Conservation (phyloP, 2,329 filamentous ascomycete species). For the Mycosphaerelloides madeirae region DNA sequence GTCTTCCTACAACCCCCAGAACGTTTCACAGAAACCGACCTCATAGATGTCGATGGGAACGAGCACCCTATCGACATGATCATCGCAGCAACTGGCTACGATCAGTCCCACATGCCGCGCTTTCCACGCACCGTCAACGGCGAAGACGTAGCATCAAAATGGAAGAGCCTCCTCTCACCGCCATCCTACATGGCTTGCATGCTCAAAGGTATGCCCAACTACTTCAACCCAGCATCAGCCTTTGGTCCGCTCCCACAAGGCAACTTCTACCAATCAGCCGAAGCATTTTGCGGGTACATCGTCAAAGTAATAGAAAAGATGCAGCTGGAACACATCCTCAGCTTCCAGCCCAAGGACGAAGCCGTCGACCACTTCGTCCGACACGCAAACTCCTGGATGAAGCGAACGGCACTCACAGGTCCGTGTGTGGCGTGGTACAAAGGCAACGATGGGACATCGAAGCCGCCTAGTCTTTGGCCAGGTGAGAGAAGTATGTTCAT, state of each 20-base stretch:
- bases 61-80: constrained; percentile 20
- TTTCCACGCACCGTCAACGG: constrained; percentile 18
- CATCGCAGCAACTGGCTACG: constrained; percentile 21
- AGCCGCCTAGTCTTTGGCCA: constrained; percentile 18
- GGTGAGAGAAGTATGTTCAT: constrained; percentile 19
- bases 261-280: constrained; percentile 18
- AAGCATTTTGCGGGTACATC: constrained; percentile 18
- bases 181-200: constrained; percentile 21
- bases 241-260: constrained; percentile 20
- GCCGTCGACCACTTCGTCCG: constrained; percentile 22
- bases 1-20: constrained; percentile 14
- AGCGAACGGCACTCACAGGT: constrained; percentile 18
- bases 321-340: constrained; percentile 19
- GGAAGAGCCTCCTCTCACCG: constrained; percentile 9
- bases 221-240: constrained; percentile 21
- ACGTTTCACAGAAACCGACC: constrained; percentile 14
- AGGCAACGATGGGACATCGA: constrained; percentile 15
- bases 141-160: constrained; percentile 9
- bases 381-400: constrained; percentile 19
- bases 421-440: constrained; percentile 22
- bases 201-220: constrained; percentile 19
- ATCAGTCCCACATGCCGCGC: constrained; percentile 18
- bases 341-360: constrained; percentile 13
- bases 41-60: constrained; percentile 15
- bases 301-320: constrained; percentile 21